A percentile compares a stretch with the other conserved stretches of the same genome.
Evolutionary conservation across 2,329 filamentous ascomycete genomes (phyloP).

Genomic region (Arthrobotrys pseudoclavata): DNA sequence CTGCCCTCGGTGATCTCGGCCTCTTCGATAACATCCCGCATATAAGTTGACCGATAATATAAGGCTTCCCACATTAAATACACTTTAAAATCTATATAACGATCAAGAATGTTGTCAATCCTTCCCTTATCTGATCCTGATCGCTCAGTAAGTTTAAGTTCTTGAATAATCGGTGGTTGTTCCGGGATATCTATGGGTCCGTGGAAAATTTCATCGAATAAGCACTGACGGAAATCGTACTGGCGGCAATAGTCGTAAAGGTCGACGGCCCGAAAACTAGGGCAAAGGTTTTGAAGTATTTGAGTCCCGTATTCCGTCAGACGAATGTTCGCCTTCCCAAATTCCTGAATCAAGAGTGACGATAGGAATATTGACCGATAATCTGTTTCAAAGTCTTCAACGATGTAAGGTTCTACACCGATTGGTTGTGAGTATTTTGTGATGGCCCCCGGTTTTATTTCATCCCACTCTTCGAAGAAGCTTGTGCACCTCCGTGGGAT

Average conservation of each 20-base stretch:
- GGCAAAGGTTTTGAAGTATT: not conserved
- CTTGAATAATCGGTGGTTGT: not conserved
- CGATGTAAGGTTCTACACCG: not conserved
- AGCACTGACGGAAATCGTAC: not conserved
- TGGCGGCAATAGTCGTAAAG: not conserved
- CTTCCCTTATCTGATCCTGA: not conserved
- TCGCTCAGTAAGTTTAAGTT: not conserved
- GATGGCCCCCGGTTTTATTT: not conserved
- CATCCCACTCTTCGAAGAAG: not conserved
- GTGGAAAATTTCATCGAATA: not conserved
- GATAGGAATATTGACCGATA: not conserved
- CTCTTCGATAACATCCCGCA: not conserved
- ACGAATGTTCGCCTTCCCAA: not conserved
- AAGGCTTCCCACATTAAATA: slow-evolving; percentile 1
- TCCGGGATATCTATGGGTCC: not conserved
- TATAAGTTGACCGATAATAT: not conserved
- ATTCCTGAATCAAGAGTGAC: not conserved
- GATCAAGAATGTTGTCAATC: not conserved
- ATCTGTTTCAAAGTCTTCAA: not conserved
- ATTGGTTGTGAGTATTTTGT: slow-evolving; percentile 2
- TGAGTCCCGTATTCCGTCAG: not conserved
- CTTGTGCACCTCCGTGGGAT: not conserved
- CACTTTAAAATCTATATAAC: not conserved
- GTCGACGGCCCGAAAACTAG: not conserved
- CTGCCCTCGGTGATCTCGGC: not conserved